phyloP scores from a whole-genome alignment of 306 rosid genomes.

The Begonia fuchsioides region DNA sequence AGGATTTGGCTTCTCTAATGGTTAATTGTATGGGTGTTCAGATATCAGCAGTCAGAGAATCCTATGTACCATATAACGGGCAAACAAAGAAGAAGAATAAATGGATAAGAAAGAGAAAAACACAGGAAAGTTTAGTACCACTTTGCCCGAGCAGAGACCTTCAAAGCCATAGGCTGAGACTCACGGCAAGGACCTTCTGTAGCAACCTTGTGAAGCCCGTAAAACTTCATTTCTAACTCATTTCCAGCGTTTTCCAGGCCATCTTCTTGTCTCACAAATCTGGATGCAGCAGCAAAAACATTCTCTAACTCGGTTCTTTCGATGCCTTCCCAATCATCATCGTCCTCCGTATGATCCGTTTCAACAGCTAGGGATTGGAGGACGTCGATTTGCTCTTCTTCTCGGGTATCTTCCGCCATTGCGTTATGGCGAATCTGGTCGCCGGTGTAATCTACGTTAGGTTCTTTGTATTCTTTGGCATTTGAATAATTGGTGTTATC shows the following conservation, averaged over 20 bases:
- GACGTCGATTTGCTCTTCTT: conserved; percentile 5
- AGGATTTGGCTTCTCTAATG: too few relatives aligned
- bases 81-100: neutral
- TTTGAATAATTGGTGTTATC: conserved; percentile 1
- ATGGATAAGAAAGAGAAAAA: neutral
- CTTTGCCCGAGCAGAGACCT: conserved; percentile 39
- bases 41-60: too few relatives aligned
- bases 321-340: conserved; percentile 84
- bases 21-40: too few relatives aligned
- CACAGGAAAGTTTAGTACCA: conserved; percentile 31
- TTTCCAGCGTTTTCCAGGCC: conserved; percentile 10
- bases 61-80: too few relatives aligned
- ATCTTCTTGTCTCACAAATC: conserved; percentile 21
- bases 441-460: conserved; percentile 1
- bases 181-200: conserved; percentile 51
- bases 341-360: conserved; percentile 13
- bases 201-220: conserved; percentile 45
- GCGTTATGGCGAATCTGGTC: conserved; percentile 3
- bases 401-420: conserved; percentile 4
- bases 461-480: neutral
- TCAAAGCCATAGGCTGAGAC: conserved; percentile 39
- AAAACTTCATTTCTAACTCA: conserved; percentile 35
- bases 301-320: conserved; percentile 62
- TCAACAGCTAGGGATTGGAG: conserved; percentile 1
- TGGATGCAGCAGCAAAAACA: conserved; percentile 33